Percentiles rank a stretch among this genome's conserved stretches.
Evolutionary conservation across 768 basidiomycete species (phyloP).

Genomic region (Macrocybe gigantea): DNA sequence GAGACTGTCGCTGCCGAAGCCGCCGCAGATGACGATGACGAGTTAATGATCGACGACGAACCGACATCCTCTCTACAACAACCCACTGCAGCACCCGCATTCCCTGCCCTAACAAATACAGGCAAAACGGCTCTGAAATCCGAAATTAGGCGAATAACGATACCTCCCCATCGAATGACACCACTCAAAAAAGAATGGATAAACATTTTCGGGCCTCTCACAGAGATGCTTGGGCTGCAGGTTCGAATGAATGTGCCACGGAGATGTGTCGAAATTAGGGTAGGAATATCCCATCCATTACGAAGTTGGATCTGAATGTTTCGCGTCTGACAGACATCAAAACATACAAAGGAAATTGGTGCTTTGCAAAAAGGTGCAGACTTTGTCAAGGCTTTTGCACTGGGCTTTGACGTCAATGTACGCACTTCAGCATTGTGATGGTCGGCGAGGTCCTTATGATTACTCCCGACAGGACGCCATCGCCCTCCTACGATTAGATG

Average conservation of each 20-base stretch:
- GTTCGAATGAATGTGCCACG: slow-evolving; percentile 95
- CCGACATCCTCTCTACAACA: slow-evolving; percentile 35
- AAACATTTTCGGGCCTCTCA: slow-evolving; percentile 69
- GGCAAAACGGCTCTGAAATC: slow-evolving; percentile 58
- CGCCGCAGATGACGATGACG: slow-evolving; percentile 40
- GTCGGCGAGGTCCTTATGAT: background rate
- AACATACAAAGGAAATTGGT: slow-evolving; percentile 88
- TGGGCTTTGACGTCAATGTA: slow-evolving; percentile 95
- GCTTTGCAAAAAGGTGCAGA: slow-evolving; percentile 96
- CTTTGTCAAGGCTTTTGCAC: slow-evolving; percentile 90
- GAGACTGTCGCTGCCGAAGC: too few species aligned
- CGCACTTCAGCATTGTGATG: slow-evolving; percentile 4
- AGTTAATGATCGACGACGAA: slow-evolving; percentile 54
- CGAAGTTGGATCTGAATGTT: background rate
- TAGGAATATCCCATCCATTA: slow-evolving; percentile 32
- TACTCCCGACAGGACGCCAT: slow-evolving; percentile 70
- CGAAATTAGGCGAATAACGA: slow-evolving; percentile 82
- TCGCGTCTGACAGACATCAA: slow-evolving; percentile 64
- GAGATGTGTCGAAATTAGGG: slow-evolving; percentile 88
- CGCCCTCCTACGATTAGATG: slow-evolving; percentile 90
- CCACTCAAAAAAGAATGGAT: slow-evolving; percentile 66
- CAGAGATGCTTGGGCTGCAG: slow-evolving; percentile 91
- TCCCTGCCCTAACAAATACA: slow-evolving; percentile 58
- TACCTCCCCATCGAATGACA: slow-evolving; percentile 97
- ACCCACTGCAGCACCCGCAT: slow-evolving; percentile 58